Evolutionary conservation across 202 grass and related monocot genomes (phyloP), one percentile per base, ranked within the genome.

Genomic region (Alloteropsis angusta): DNA sequence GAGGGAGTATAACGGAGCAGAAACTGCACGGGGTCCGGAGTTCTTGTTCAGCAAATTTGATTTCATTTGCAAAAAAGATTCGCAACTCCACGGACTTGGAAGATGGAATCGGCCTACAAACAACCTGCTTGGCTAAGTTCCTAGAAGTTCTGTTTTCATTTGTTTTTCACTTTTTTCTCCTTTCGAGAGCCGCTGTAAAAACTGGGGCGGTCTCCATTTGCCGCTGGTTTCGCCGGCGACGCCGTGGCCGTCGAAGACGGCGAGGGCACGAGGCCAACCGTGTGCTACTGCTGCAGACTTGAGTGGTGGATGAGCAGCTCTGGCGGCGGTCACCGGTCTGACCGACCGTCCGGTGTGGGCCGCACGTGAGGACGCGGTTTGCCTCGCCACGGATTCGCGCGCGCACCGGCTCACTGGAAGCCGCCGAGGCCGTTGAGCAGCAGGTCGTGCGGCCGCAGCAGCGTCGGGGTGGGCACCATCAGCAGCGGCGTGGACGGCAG

Each of bases 401-500:
- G 7, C 0, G 55, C 57, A 0, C 43, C 75, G 38, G 35, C 37
- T 89, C 78, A 85, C 83, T 89, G 87, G 87, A 89, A 89, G 74
- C 78, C 83, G 52, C 82, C 87, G 6, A 77, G 15, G 47, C 82
- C 87, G 77, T 13, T 78, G 67, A 74, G 83, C 43, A 89, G 87
- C 66, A 85, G 82, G 52, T 89, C 87, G 78, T 85, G 87, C 34
- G 87, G 87, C 17, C 72, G 87, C 65, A 78, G 87, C 72, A 85
- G 72, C 23, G 82, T 88, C 14, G 87, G 82, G 11, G 82, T 85
- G 76, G 86, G 4, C 56, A 35, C 14, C 71, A 41, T 1, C 77
- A n/a, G 39, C 56, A 46, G 72, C 39, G 73, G 73, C 73, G 68
- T 71, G 7, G 56, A 36, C 57, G 77, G 71, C 49, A 81, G 77